Percentiles rank a stretch among this genome's conserved stretches.
Evolutionary conservation across 805 yeast genomes (phyloP).

Genomic region (Pichia kluyveri): DNA sequence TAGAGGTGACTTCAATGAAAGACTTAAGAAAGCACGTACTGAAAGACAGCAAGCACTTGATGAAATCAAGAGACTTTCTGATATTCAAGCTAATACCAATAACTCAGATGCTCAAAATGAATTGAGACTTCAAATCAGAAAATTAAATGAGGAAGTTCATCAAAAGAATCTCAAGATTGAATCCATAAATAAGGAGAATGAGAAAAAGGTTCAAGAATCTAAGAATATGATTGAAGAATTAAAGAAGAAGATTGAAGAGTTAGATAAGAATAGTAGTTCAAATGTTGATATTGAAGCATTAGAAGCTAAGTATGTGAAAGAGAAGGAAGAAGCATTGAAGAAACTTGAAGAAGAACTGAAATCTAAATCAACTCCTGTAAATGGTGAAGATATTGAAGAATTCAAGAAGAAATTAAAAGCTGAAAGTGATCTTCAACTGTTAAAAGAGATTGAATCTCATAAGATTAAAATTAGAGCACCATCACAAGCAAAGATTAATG

Average conservation of each 20-base stretch:
- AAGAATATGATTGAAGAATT: slow-evolving; percentile 1
- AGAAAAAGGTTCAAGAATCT: slow-evolving; percentile 1
- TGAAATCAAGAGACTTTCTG: slow-evolving; percentile 10
- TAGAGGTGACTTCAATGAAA: slow-evolving; percentile 24
- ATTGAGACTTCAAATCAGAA: slow-evolving; percentile 13
- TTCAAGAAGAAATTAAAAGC: slow-evolving; percentile 12
- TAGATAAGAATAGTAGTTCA: neutral
- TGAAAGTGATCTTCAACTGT: slow-evolving; percentile 23
- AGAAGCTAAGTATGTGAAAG: slow-evolving; percentile 11
- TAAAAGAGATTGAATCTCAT: slow-evolving; percentile 22
- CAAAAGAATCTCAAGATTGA: slow-evolving; percentile 7
- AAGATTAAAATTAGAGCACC: slow-evolving; percentile 31
- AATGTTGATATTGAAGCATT: slow-evolving; percentile 9
- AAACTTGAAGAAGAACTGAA: slow-evolving; percentile 15
- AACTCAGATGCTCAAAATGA: slow-evolving; percentile 11
- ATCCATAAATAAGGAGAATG: neutral
- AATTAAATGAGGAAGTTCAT: slow-evolving; percentile 10
- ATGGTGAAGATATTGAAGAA: slow-evolving; percentile 15
- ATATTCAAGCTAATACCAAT: slow-evolving; percentile 8
- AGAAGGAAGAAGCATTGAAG: slow-evolving; percentile 14
- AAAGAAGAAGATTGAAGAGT: slow-evolving; percentile 1
- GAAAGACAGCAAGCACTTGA: slow-evolving; percentile 14
- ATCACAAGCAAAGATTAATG: slow-evolving; percentile 28
- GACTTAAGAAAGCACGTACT: slow-evolving; percentile 19
- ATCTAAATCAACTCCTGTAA: neutral